These are phyloP conservation scores for Aegle marmelos DNA, from an alignment of 345 rosid species.

Conservation along the genomic window DNA sequence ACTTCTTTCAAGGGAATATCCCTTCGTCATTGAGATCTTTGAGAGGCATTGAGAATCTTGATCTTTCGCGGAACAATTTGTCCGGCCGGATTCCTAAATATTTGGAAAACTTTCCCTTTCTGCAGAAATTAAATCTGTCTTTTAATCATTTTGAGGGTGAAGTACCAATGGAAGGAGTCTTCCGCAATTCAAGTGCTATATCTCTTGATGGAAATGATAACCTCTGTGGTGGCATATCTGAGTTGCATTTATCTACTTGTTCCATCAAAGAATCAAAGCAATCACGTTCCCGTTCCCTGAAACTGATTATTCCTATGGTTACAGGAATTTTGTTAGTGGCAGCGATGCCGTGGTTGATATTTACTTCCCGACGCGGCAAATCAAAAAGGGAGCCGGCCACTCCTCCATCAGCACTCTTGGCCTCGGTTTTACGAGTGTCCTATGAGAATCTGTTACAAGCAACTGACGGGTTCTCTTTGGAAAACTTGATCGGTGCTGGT, in stretches of 20 bases:
- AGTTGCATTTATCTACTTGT: constrained; percentile 15
- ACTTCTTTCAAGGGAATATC: constrained; percentile 31
- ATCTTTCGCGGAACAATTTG: constrained; percentile 31
- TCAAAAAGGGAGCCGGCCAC: background rate
- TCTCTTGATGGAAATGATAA: constrained; percentile 27
- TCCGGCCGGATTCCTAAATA: constrained; percentile 23
- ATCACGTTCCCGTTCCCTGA: background rate
- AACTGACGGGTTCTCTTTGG: constrained; percentile 26
- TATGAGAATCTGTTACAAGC: constrained; percentile 13
- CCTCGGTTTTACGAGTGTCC: constrained; percentile 8
- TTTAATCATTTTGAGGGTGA: constrained; percentile 42
- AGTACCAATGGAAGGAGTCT: constrained; percentile 33
- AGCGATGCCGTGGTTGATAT: background rate
- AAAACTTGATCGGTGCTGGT: constrained; percentile 23
- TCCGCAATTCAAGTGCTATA: constrained; percentile 27
- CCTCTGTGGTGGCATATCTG: constrained; percentile 35
- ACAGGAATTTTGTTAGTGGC: background rate
- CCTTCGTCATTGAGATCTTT: constrained; percentile 29
- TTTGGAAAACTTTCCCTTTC: background rate
- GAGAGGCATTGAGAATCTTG: constrained; percentile 23
- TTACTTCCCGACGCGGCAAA: background rate
- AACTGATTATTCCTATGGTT: background rate
- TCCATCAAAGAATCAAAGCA: background rate
- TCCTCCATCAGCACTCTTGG: background rate
- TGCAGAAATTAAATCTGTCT: constrained; percentile 30